Evolutionary conservation across 129 eudicot species (phyloP), one percentile per base, ranked within the genome.

Genomic region (Artemisia argyi): DNA sequence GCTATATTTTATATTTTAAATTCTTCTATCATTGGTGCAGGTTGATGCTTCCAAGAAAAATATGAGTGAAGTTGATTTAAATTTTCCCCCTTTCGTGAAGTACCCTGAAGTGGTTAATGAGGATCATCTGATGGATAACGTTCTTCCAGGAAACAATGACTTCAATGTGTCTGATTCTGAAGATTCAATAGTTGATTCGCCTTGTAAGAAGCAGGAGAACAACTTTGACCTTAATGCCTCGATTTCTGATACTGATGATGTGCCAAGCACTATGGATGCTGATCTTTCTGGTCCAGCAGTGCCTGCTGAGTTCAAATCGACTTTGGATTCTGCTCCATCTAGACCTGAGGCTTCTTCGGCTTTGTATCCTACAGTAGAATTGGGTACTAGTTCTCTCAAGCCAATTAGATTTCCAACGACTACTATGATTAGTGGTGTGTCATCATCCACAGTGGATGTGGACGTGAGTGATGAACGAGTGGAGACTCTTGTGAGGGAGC

Each of bases 191-290:
- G 63, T 57, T 63, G 68, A 9, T 57, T 9, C 62, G 1, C 32
- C 19, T 16, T 3, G 42, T 19, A 66, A 52, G 30, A 83, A 82
- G 47, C 86, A 80, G 59, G 90, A 86, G 65, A 66, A 75, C 65
- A 83, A 82, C 32, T 89, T 89, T 48, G 92, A 89, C 5, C 80
- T 86, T 5, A 82, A 89, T 74, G 85, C 86, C 76, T 66, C 80
- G 73, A 61, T 69, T n/a, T 26, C 83, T 18, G 84, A 73, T 54
- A 80, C 72, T 46, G 73, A 76, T 58, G 79, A 68, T 3, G 47
- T n/a, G 32, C 48, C 63, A 6, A 28, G 9, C 22, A 14, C n/a
- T 52, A 14, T 52, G 57, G 57, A 61, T 15, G 20, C 62, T 17
- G 32, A 28, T 28, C 62, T 24, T 39, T 35, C 48, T 28, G 5